Conservation (phyloP, 164 flowering plant genomes). For the Chloranthus sessilifolius region DNA sequence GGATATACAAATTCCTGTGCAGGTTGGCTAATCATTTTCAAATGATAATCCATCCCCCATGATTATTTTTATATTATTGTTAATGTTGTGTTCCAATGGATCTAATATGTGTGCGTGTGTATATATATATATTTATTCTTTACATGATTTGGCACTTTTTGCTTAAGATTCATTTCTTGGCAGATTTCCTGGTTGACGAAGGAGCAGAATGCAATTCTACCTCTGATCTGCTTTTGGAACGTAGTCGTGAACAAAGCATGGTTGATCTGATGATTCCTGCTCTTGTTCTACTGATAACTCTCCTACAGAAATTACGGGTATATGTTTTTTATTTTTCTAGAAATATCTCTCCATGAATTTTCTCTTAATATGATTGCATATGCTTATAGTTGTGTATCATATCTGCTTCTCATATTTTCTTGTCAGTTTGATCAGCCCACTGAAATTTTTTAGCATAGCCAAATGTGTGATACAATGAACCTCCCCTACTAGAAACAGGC, state of each 20-base stretch:
- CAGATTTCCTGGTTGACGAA: constrained; percentile 98
- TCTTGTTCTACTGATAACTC: constrained; percentile 55
- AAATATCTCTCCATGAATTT: neutral
- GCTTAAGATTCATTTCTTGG: constrained; percentile 14
- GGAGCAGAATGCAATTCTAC: constrained; percentile 87
- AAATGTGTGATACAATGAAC: no score
- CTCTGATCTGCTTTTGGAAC: constrained; percentile 79
- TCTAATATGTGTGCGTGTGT: no score
- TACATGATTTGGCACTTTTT: no score
- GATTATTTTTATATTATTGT: no score
- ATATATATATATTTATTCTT: no score
- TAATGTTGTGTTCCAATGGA: no score
- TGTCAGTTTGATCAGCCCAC: no score
- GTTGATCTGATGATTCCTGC: constrained; percentile 83
- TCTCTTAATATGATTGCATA: neutral
- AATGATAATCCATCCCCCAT: no score
- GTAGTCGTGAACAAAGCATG: constrained; percentile 82
- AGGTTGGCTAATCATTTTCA: no score
- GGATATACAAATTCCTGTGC: no score
- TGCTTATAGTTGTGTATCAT: neutral
- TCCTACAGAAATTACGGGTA: constrained; percentile 85
- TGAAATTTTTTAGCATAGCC: no score
- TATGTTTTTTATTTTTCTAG: neutral
- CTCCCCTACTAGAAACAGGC: no score
- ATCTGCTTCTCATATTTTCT: neutral